Base-by-base conservation (phyloP, 306 rosid genomes). In the Trifolium subterraneum region DNA sequence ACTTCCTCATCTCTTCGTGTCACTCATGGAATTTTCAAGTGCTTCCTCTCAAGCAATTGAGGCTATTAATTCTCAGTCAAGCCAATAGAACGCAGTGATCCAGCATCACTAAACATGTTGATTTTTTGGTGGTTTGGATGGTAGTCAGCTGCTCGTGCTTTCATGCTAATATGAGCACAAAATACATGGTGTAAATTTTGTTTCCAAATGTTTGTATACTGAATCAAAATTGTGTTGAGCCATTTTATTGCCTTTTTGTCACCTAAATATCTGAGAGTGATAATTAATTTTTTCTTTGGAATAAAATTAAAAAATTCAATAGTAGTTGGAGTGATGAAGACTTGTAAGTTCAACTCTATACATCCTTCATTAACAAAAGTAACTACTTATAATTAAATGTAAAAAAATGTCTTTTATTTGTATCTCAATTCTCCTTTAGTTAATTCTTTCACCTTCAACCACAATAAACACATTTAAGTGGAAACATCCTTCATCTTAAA, bases 1-100 rank as follows among this genome's bases (percentile, higher is more conserved):
- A 55, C 99, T 95, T 60, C 99, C 99, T 18, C 71, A 61, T 11
- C 89, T 90, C 54, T 95, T 95, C 82, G 79, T 78, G 76, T 73
- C 87, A 23, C 78, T 95, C 8, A 63, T 81, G 84, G 83, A 60
- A 69, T 95, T 87, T 81, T 82, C 98, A 25, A 63, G 81, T 75
- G 86, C 81, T 77, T 88, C 83, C 62, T 76, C 79, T 22, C 87
- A 85, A 72, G 93, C 87, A 41, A 66, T 90, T 62, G 96, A 90
- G 77, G 73, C 51, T 69, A 82, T 76, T 69, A 80, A 44, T 41
- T 55, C 80, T 76, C 77, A 27, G 68, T 35, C 48, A 68, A 71
- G 36, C 66, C 80, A 64, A 81, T 52, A 42, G 95, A 83, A 55
- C 38, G 74, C 45, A 78, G 65, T 80, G 88, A 80, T 10, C 66